Conservation (phyloP, 768 basidiomycete genomes). For the Xerocomellus dryophilus region DNA sequence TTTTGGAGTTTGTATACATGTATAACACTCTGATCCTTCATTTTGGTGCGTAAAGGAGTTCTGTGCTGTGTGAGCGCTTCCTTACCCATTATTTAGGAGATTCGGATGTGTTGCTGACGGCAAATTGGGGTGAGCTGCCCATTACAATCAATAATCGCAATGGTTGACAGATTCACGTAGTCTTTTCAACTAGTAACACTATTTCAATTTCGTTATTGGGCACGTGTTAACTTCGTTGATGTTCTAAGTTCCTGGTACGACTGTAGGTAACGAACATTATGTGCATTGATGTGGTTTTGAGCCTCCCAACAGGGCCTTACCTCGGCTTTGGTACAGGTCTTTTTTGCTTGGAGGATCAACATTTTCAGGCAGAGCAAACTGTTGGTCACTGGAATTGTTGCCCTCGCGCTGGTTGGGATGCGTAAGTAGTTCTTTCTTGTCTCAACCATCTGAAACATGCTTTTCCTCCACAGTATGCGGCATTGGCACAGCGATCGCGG, state of each 20-base stretch:
- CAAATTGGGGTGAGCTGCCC: constrained; percentile 23
- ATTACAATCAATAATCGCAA: not conserved
- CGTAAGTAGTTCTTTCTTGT: constrained; percentile 8
- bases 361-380: constrained; percentile 15
- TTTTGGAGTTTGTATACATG: constrained; percentile 26
- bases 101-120: constrained; percentile 2
- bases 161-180: constrained; percentile 8
- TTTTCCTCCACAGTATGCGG: constrained; percentile 24
- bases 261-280: constrained; percentile 12
- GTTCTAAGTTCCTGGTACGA: constrained; percentile 20
- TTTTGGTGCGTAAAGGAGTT: constrained; percentile 19
- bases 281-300: not conserved
- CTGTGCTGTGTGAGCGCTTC: not conserved
- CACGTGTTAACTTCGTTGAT: not conserved
- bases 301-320: constrained; percentile 20
- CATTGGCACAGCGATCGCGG: constrained; percentile 32
- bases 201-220: not conserved
- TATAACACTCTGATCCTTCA: constrained; percentile 25
- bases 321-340: constrained; percentile 26
- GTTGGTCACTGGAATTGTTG: constrained; percentile 8
- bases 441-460: not conserved
- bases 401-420: constrained; percentile 19
- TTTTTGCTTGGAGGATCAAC: constrained; percentile 29
- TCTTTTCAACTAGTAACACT: constrained; percentile 29
- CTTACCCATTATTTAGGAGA: constrained; percentile 13